Percentiles rank a stretch among this genome's conserved stretches.
Conservation (phyloP, 129 eudicot species). For the Chrysanthemum seticuspe region DNA sequence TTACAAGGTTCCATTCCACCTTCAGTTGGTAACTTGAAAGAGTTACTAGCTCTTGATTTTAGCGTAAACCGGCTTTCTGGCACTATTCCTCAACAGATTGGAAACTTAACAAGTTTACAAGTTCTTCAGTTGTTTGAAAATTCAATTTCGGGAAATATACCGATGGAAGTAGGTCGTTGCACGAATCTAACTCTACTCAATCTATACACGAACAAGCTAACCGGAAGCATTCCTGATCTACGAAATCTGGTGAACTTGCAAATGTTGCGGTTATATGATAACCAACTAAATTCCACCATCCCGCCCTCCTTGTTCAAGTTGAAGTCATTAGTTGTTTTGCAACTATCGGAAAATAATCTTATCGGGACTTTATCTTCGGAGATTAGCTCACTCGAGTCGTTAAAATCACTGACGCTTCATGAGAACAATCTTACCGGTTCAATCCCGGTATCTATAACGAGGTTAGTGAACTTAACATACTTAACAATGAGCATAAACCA, state of each 20-base stretch:
- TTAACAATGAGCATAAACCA: constrained; percentile 48
- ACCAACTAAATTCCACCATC: constrained; percentile 54
- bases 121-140: constrained; percentile 48
- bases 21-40: constrained; percentile 52
- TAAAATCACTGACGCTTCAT: constrained; percentile 56
- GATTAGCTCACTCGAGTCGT: constrained; percentile 41
- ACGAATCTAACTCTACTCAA: constrained; percentile 41
- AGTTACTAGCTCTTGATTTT: constrained; percentile 40
- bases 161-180: constrained; percentile 56
- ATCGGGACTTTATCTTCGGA: constrained; percentile 37
- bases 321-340: constrained; percentile 51
- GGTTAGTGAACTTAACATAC: constrained; percentile 47
- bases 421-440: constrained; percentile 52
- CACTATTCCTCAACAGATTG: constrained; percentile 54
- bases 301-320: constrained; percentile 58
- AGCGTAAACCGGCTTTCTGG: constrained; percentile 55
- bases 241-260: constrained; percentile 53
- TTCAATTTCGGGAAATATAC: constrained; percentile 57
- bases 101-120: constrained; percentile 50
- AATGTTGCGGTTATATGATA: constrained; percentile 44
- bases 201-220: constrained; percentile 48
- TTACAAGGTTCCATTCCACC: constrained; percentile 60
- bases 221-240: constrained; percentile 63
- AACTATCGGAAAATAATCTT: constrained; percentile 51
- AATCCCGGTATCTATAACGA: constrained; percentile 59